Conservation (phyloP, 192 early-diverging fungal species). For the Powellomyces hirtus region DNA sequence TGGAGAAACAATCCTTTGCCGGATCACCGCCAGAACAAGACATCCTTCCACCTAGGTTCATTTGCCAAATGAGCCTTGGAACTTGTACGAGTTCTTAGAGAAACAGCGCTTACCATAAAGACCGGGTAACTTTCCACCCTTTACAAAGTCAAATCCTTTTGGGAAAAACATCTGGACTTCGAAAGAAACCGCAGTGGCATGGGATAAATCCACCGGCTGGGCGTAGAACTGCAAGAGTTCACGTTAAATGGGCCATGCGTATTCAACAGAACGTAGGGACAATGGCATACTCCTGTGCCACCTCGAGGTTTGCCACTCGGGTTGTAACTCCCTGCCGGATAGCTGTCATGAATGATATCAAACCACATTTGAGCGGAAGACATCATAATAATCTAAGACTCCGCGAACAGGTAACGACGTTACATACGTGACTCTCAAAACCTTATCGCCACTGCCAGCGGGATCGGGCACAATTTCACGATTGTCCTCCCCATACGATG, state of each 20-base stretch:
- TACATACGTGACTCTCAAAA: conserved; percentile 26
- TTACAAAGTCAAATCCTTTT: conserved; percentile 49
- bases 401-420: neutral
- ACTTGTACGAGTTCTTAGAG: too few relatives aligned
- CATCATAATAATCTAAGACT: neutral
- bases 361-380: neutral
- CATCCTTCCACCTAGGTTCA: conserved; percentile 34
- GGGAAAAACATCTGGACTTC: conserved; percentile 50
- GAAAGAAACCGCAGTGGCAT: conserved; percentile 29
- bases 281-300: conserved; percentile 23
- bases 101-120: conserved; percentile 49
- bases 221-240: conserved; percentile 16
- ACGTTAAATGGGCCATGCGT: neutral
- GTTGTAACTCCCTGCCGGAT: conserved; percentile 25
- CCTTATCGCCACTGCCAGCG: conserved; percentile 5
- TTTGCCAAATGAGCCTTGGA: too few relatives aligned
- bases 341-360: conserved; percentile 9
- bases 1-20: conserved; percentile 57
- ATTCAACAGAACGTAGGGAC: neutral
- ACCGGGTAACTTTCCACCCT: conserved; percentile 62
- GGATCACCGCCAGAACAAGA: conserved; percentile 50
- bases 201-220: conserved; percentile 21
- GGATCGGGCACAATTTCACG: conserved; percentile 31
- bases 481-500: conserved; percentile 11
- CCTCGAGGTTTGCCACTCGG: conserved; percentile 15